phyloP scores from a whole-genome alignment of 1,284 basidiomycete species.

The Somion occarium region DNA sequence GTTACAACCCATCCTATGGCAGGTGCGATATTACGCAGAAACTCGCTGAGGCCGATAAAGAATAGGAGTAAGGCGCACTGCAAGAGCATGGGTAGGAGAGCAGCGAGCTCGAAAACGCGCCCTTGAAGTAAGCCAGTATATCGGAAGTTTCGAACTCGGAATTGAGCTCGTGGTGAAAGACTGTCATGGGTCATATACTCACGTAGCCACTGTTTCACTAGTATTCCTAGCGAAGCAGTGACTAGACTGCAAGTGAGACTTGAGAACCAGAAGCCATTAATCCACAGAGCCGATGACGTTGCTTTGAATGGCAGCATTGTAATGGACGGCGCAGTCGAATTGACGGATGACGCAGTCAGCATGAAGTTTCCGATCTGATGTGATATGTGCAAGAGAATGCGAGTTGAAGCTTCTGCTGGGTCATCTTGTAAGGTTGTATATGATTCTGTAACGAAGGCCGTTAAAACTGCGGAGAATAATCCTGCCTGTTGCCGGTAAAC shows the following conservation, averaged over 20 bases:
- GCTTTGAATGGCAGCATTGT: not conserved
- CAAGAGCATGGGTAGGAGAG: slow-evolving; percentile 7
- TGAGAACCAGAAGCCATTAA: slow-evolving; percentile 8
- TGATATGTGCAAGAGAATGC: slow-evolving; percentile 8
- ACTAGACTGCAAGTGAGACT: slow-evolving; percentile 9
- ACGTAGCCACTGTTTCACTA: slow-evolving; percentile 12
- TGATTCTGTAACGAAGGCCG: slow-evolving; percentile 5
- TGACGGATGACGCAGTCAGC: not conserved
- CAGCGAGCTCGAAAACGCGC: slow-evolving; percentile 8
- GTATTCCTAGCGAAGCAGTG: slow-evolving; percentile 6
- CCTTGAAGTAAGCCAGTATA: not conserved
- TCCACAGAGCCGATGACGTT: slow-evolving; percentile 6
- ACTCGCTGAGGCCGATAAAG: slow-evolving; percentile 5
- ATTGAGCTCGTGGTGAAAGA: not conserved
- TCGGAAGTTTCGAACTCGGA: slow-evolving; percentile 4
- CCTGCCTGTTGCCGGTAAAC: slow-evolving; percentile 4
- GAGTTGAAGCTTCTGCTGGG: not conserved
- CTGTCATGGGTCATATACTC: slow-evolving; percentile 5
- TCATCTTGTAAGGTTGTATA: slow-evolving; percentile 7
- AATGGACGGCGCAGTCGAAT: not conserved
- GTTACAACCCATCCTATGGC: not conserved
- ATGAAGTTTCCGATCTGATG: slow-evolving; percentile 7
- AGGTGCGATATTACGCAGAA: not conserved
- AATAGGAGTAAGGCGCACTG: slow-evolving; percentile 10
- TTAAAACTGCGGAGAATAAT: slow-evolving; percentile 10